Percentiles rank a stretch among this genome's conserved stretches.
Evolutionary conservation across 257 asterid species (phyloP).

Genomic region (Scutellaria baicalensis): DNA sequence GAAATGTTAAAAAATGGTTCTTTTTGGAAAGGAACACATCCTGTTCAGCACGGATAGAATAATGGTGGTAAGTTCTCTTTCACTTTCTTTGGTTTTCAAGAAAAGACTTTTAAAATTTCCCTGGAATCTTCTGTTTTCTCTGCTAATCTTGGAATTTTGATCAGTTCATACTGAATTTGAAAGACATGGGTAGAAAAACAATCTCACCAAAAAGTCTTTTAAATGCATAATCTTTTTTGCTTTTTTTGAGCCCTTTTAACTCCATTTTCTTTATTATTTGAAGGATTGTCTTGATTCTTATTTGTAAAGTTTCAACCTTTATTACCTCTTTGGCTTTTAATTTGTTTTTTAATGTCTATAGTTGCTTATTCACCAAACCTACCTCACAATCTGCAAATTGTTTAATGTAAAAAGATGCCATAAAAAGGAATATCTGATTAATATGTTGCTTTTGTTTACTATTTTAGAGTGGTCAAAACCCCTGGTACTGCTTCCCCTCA

Average conservation of each 20-base stretch:
- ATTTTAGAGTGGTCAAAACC: conserved; percentile 23
- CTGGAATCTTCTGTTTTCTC: conserved; percentile 19
- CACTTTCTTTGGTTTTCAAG: conserved; percentile 15
- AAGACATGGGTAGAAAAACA: neutral
- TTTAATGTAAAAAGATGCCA: conserved; percentile 16
- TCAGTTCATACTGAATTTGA: conserved; percentile 10
- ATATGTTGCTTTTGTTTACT: conserved; percentile 18
- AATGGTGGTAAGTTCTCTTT: conserved; percentile 24
- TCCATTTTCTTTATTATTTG: neutral
- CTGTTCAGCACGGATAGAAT: neutral
- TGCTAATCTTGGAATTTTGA: conserved; percentile 23
- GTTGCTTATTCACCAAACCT: conserved; percentile 48
- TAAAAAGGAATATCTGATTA: conserved; percentile 16
- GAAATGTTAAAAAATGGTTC: too few species aligned
- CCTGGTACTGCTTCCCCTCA: conserved; percentile 8
- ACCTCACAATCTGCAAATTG: conserved; percentile 5
- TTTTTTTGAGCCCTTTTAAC: neutral
- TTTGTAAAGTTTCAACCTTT: conserved; percentile 22
- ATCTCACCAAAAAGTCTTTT: neutral
- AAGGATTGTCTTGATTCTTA: conserved; percentile 12
- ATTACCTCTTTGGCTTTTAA: conserved; percentile 16
- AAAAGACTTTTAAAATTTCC: conserved; percentile 2
- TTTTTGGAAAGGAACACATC: neutral
- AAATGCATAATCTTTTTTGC: neutral
- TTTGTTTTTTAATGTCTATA: conserved; percentile 16